Evolutionary conservation across 2,329 filamentous ascomycete genomes (phyloP).

Genomic region (Aspergillus arachidicola): DNA sequence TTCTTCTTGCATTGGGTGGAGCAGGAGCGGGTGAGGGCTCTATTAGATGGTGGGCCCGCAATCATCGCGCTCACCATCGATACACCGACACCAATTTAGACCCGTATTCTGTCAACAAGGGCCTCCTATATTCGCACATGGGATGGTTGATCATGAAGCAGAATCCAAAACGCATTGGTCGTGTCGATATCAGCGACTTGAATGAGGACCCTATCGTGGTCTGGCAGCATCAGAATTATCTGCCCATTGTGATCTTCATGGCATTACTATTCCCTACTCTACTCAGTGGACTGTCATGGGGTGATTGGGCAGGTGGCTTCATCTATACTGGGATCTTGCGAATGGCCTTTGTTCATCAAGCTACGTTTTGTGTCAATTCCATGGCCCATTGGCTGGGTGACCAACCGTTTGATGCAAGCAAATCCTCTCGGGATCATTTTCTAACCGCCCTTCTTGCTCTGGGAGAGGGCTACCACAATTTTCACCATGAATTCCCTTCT

Average conservation of each 20-base stretch:
- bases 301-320: conserved; percentile 19
- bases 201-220: conserved; percentile 17
- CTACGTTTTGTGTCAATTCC: conserved; percentile 81
- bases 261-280: conserved; percentile 12
- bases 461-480: conserved; percentile 23
- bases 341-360: conserved; percentile 77
- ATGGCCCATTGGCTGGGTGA: conserved; percentile 59
- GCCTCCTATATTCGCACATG: conserved; percentile 19
- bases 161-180: conserved; percentile 14
- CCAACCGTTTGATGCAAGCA: conserved; percentile 19
- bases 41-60: conserved; percentile 16
- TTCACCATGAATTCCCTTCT: conserved; percentile 22
- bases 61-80: conserved; percentile 21
- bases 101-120: conserved; percentile 18
- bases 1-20: conserved; percentile 14
- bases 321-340: conserved; percentile 68
- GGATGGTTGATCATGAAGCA: conserved; percentile 22
- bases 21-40: conserved; percentile 17
- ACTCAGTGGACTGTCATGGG: conserved; percentile 14
- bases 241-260: conserved; percentile 14
- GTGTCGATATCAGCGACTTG: conserved; percentile 14
- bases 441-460: conserved; percentile 15
- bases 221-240: conserved; percentile 22
- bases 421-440: conserved; percentile 17
- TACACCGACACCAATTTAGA: conserved; percentile 22